Evolutionary conservation across 1,139 yeast genomes (phyloP), one percentile per base, ranked within the genome.

Genomic region (Candida smagusa): DNA sequence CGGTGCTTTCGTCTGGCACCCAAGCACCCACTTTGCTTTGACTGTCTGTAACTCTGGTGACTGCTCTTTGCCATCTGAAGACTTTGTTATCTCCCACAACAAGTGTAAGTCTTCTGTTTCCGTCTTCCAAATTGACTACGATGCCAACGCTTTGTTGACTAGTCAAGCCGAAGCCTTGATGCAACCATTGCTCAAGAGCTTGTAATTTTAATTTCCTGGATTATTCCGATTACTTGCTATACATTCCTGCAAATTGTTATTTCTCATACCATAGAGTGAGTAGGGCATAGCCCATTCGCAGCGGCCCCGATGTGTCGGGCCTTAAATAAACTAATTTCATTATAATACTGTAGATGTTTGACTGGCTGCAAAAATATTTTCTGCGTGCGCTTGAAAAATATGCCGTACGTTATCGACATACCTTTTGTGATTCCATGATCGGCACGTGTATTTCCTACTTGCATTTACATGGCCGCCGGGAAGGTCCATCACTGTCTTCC

Each of bases 51-150:
- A 45, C 47, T 54, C 54, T 36, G 73, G 74, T 49, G 58, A 61
- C 46, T 64, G 71, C 41, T 35, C 52, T 16, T 64, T 65, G 47
- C 70, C 68, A 30, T 56, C 68, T 12, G 74, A 68, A 53, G 53
- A 57, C 41, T 45, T 35, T 21, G 41, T 49, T 27, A 42, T 63
- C 30, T 47, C 36, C 22, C 48, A 56, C 31, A 35, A 43, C 29
- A 38, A 47, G 30, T 70, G 77, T 54, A 49, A 58, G 39, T 38
- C 64, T 26, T 43, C 75, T 6, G 63, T 70, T 33, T 60, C 72
- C 33, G 61, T 60, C 28, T 69, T 68, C 57, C 58, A 62, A 39
- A 54, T 66, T 41, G 76, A 71, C 52, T 70, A 65, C 52, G 72
- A 65, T 52, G 74, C 65, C 30, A 61, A 59, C 47, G 38, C 48